Base-by-base conservation (phyloP, 805 yeast species). In the Pichia manshurica region DNA sequence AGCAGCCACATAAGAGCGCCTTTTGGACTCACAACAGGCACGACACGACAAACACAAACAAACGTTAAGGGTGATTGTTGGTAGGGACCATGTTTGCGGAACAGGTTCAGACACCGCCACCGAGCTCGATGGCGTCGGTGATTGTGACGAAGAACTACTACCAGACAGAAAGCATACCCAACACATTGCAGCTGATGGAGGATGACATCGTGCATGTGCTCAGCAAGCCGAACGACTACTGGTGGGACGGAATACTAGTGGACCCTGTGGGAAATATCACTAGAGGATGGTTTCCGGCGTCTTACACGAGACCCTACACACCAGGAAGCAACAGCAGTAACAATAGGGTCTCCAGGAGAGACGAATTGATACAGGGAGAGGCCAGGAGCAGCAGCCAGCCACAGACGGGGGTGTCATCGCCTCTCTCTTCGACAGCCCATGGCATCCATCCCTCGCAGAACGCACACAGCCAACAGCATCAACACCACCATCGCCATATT, bases 221-320 rank as follows among this genome's bases (percentile, higher is more conserved):
- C n/a, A 61, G 73, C 15, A 84, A 83, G 51, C 70, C 78, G 15
- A 77, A 74, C 35, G 62, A 79, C 2, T 86, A 88, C 2, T 88
- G 96, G 96, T 87, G 95, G 93, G 96, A 88, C 62, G 96, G 96
- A 10, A 71, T 83, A 16, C 54, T 69, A 33, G 63, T 60, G 5
- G 64, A 63, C 34, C 62, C 67, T 2, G 63, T 59, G 17, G 75
- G 75, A 6, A 74, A 59, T 28, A 64, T 69, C 5, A 62, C 74
- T 5, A 72, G 95, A 59, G 96, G 96, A 56, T 88, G 96, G 96
- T 86, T 88, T 67, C 95, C 96, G 16, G 75, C 75, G n/a, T 16
- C 46, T n/a, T 19, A 45, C 32, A 42, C 51, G 3, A 44, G 49
- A 38, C 44, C 42, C 1, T 31, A 39, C n/a, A 44, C 31, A 19